These are phyloP conservation scores for Hymenoscyphus infarciens DNA, from an alignment of 2,329 filamentous ascomycete species.

Conservation along the genomic window DNA sequence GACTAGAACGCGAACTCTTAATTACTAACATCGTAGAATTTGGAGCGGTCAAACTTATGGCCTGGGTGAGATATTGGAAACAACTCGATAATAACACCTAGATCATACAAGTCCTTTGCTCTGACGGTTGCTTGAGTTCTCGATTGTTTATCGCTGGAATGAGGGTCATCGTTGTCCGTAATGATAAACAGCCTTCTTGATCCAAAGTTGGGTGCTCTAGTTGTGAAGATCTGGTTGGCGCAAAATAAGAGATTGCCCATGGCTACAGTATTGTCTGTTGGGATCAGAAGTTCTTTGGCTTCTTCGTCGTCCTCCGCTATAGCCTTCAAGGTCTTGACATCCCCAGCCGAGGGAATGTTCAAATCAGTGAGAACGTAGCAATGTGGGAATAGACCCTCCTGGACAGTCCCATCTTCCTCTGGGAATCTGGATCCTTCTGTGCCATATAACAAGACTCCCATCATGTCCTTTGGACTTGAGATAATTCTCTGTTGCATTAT, in stretches of 20 bases:
- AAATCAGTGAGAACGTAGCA: constrained; percentile 90
- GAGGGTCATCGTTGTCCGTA: constrained; percentile 88
- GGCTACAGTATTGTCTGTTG: constrained; percentile 64
- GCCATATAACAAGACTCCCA: constrained; percentile 89
- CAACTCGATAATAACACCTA: constrained; percentile 86
- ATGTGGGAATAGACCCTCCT: constrained; percentile 70
- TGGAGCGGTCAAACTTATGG: constrained; percentile 71
- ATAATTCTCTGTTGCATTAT: constrained; percentile 99
- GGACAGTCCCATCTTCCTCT: constrained; percentile 56
- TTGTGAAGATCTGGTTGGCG: constrained; percentile 94
- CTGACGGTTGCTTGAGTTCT: constrained; percentile 77
- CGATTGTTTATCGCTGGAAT: constrained; percentile 66
- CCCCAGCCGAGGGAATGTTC: constrained; percentile 78
- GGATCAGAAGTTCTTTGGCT: constrained; percentile 63
- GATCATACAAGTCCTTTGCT: constrained; percentile 91
- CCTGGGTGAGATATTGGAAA: constrained; percentile 78
- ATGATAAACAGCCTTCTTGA: constrained; percentile 93
- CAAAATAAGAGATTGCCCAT: constrained; percentile 93
- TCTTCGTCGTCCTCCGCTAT: constrained; percentile 77
- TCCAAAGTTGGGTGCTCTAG: constrained; percentile 88
- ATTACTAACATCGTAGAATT: constrained; percentile 79
- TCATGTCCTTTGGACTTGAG: constrained; percentile 93
- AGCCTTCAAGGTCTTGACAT: constrained; percentile 75
- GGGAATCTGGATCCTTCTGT: constrained; percentile 81
- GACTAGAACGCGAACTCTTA: background rate